Base-by-base conservation (phyloP, 202 grass and related monocot species). In the Dendrocalamus latiflorus region DNA sequence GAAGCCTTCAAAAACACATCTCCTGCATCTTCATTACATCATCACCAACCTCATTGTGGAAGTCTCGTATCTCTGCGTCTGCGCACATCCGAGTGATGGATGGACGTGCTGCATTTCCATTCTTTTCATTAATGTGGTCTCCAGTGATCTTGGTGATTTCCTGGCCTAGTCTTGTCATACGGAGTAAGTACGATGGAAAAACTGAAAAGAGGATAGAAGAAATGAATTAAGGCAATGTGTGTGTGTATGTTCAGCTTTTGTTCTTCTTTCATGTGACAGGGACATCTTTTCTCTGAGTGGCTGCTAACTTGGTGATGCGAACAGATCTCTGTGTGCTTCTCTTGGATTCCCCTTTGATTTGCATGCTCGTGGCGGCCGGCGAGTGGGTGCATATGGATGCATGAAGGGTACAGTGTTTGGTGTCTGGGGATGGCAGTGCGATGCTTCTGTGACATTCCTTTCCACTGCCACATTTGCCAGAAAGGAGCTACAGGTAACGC, bases 391-490 rank as follows among this genome's bases (percentile, higher is more conserved):
- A 22, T 60, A 3, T 10, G 28, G 70, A n/a, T 58, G 63, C 21
- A 44, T 17, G 72, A 5, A 58, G 37, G 37, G 16, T 9, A 74
- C 66, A 72, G 30, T 73, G 56, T 53, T 3, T 4, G 54, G 4
- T 65, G 38, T 85, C 49, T 13, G 28, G 26, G 67, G 66, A 72
- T 73, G 22, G 18, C 78, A 44, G 18, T 7, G 54, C 42, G 51
- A 51, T 58, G 86, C 78, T 83, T 79, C 79, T 21, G 83, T 62
- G 34, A 74, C 83, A 83, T 86, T 86, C 83, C 84, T 79, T 90
- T 79, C 79, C 43, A 38, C 60, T 37, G 18, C 60, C 60, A 38
- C 79, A 37, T 76, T 76, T 14, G 61, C 36, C 67, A 15, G 14
- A 78, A 86, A 54, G 54, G 36, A 25, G 39, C 78, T 86, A 86